phyloP scores from a whole-genome alignment of 306 rosid genomes.

The Prunus davidiana region DNA sequence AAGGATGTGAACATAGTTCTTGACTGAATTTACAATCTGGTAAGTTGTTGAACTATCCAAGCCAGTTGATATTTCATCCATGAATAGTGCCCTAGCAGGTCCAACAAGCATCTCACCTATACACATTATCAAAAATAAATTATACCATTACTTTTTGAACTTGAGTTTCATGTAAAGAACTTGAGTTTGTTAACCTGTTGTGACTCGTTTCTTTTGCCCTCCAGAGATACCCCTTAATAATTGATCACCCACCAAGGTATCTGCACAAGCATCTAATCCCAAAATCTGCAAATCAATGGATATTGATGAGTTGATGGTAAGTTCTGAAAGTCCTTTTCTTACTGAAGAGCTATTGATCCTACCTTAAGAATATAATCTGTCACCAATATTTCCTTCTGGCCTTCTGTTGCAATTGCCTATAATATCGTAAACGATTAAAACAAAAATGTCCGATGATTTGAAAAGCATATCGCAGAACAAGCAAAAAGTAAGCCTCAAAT shows the following conservation, averaged over 20 bases:
- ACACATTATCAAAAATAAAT: background rate
- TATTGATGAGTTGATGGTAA: background rate
- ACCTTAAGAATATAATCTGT: conserved; percentile 23
- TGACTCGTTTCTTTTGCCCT: conserved; percentile 58
- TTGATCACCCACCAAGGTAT: conserved; percentile 49
- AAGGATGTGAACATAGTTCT: conserved; percentile 35
- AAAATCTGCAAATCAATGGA: conserved; percentile 30
- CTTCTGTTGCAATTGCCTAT: conserved; percentile 7
- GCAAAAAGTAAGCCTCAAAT: too few species aligned
- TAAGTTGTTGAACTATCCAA: conserved; percentile 57
- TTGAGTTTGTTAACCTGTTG: conserved; percentile 42
- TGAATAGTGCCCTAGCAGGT: conserved; percentile 47
- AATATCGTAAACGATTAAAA: background rate
- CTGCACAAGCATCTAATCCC: conserved; percentile 51
- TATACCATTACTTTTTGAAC: too few species aligned
- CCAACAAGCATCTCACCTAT: conserved; percentile 61
- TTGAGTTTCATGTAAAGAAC: background rate
- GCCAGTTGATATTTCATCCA: conserved; percentile 66
- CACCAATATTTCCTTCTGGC: conserved; percentile 1
- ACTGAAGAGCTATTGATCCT: background rate
- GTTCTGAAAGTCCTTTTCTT: background rate
- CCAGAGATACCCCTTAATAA: conserved; percentile 50
- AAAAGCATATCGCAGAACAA: background rate
- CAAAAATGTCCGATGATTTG: background rate
- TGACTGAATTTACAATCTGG: conserved; percentile 46